Evolutionary conservation across 2,329 filamentous ascomycete genomes (phyloP).

Genomic region (Dothideomycetes sp.): DNA sequence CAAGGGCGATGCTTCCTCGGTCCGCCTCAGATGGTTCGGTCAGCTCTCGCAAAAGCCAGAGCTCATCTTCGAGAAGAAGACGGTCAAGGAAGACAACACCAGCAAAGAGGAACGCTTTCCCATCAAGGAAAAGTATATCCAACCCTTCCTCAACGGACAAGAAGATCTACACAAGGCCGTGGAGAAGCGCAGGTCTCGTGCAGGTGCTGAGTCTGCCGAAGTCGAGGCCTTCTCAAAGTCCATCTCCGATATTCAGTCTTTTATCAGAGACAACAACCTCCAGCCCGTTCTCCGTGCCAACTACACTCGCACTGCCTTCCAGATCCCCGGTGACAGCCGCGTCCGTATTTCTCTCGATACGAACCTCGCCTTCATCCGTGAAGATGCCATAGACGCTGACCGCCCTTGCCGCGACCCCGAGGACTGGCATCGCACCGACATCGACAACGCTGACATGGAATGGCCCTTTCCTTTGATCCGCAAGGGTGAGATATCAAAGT

Average conservation of each 20-base stretch:
- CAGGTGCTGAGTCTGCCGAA: conserved; percentile 54
- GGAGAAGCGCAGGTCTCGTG: conserved; percentile 69
- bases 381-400: conserved; percentile 62
- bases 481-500: conserved; percentile 81
- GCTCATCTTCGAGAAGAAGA: conserved; percentile 83
- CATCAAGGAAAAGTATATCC: conserved; percentile 91
- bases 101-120: conserved; percentile 71
- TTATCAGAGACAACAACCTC: conserved; percentile 65
- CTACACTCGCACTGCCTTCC: conserved; percentile 89
- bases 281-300: conserved; percentile 83
- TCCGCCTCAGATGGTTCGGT: conserved; percentile 87
- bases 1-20: conserved; percentile 63
- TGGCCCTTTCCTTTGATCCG: conserved; percentile 83
- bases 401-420: conserved; percentile 81
- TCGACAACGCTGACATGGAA: conserved; percentile 70
- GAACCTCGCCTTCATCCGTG: conserved; percentile 73
- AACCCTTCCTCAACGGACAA: conserved; percentile 72
- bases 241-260: conserved; percentile 66
- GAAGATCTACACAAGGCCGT: conserved; percentile 89
- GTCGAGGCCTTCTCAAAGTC: conserved; percentile 60
- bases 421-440: conserved; percentile 84
- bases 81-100: conserved; percentile 60
- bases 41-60: conserved; percentile 68
- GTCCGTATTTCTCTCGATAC: conserved; percentile 91
- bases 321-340: conserved; percentile 84